These are phyloP conservation scores for Actinomortierella wolfii DNA, from an alignment of 371 early-diverging fungal species.

Conservation along the genomic window DNA sequence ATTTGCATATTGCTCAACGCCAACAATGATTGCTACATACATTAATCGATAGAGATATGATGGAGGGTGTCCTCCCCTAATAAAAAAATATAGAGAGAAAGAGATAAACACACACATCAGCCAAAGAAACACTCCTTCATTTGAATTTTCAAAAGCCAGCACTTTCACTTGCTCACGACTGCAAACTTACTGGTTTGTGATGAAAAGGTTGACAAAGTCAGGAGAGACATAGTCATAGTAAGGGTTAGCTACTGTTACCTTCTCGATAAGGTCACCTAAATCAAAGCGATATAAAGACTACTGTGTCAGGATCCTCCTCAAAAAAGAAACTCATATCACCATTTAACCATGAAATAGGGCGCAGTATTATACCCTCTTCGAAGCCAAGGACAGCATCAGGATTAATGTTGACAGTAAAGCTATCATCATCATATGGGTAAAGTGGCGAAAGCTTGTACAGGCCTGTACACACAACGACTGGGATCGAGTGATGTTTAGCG, in stretches of 20 bases:
- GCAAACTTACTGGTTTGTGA: conserved; percentile 88
- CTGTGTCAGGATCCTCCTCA: neutral
- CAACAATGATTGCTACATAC: conserved; percentile 46
- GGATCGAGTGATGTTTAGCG: conserved; percentile 87
- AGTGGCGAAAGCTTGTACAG: conserved; percentile 63
- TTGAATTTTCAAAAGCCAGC: conserved; percentile 3
- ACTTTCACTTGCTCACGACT: neutral
- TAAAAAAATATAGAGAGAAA: neutral
- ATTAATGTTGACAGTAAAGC: conserved; percentile 74
- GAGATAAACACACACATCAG: neutral
- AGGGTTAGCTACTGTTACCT: conserved; percentile 83
- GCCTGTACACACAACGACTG: conserved; percentile 37
- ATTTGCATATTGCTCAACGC: too few species aligned
- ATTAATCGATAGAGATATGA: conserved; percentile 79
- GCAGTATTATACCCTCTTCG: conserved; percentile 59
- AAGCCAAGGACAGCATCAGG: conserved; percentile 85
- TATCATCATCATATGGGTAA: conserved; percentile 87
- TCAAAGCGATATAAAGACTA: neutral
- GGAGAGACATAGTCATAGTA: conserved; percentile 91
- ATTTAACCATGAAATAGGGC: neutral
- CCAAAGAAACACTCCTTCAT: neutral
- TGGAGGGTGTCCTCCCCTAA: conserved; percentile 77
- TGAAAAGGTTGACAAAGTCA: conserved; percentile 85
- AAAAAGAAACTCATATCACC: neutral
- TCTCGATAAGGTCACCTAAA: conserved; percentile 71